Evolutionary conservation across 2,329 filamentous ascomycete species (phyloP).

Genomic region (Ophiostoma sp.): DNA sequence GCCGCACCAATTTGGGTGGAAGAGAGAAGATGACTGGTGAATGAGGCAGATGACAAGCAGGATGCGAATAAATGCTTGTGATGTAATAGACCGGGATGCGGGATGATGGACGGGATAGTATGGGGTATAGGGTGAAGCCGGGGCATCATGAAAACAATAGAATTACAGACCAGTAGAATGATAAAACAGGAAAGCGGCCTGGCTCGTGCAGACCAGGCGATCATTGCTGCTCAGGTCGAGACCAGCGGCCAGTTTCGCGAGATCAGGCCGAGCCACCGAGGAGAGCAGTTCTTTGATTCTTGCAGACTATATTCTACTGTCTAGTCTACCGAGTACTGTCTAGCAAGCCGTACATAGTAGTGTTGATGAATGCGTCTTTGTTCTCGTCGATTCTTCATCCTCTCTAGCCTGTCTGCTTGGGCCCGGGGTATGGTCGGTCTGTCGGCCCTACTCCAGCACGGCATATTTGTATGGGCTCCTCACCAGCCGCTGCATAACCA

Average conservation of each 20-base stretch:
- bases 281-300: neutral
- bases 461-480: neutral
- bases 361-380: conserved; percentile 1
- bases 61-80: neutral
- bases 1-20: neutral
- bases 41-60: neutral
- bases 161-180: neutral
- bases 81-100: neutral
- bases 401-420: neutral
- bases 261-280: neutral
- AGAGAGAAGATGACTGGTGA: neutral
- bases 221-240: neutral
- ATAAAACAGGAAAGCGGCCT: neutral
- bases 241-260: neutral
- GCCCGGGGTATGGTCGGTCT: conserved; percentile 9
- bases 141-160: neutral
- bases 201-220: neutral
- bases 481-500: neutral
- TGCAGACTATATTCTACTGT: too few species aligned
- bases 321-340: neutral
- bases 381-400: neutral
- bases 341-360: neutral
- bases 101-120: neutral
- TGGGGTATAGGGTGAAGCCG: neutral
- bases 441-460: conserved; percentile 2